A percentile compares a stretch with the other conserved stretches of the same genome.
Evolutionary conservation across 768 basidiomycete genomes (phyloP).

Genomic region (Trametes cinnabarina): DNA sequence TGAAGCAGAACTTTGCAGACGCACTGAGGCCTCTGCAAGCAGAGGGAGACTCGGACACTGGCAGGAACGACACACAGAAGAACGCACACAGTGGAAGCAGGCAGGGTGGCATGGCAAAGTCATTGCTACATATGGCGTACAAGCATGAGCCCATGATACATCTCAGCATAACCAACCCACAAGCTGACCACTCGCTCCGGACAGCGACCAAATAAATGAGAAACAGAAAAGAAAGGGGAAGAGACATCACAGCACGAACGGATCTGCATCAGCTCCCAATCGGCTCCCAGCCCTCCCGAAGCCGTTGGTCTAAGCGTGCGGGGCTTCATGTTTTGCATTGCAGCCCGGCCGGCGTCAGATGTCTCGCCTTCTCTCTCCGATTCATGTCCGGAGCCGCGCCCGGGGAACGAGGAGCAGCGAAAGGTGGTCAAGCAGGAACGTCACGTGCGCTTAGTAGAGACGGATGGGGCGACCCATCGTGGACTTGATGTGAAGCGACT

Average conservation of each 20-base stretch:
- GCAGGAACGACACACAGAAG: too few relatives aligned
- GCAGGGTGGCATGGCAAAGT: slow-evolving; percentile 7
- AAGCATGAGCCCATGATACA: slow-evolving; percentile 16
- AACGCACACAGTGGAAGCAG: too few relatives aligned
- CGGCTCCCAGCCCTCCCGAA: slow-evolving; percentile 59
- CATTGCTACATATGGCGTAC: slow-evolving; percentile 17
- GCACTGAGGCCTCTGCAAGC: too few relatives aligned
- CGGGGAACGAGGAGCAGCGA: not conserved
- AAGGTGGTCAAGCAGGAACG: not conserved
- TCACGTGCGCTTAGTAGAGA: slow-evolving; percentile 62
- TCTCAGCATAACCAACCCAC: slow-evolving; percentile 3
- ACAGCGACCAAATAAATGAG: slow-evolving; percentile 8
- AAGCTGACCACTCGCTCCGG: slow-evolving; percentile 1
- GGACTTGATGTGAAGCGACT: slow-evolving; percentile 96
- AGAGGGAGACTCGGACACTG: too few relatives aligned
- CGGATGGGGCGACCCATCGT: slow-evolving; percentile 99
- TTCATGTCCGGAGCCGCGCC: slow-evolving; percentile 4
- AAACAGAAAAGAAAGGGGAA: slow-evolving; percentile 2
- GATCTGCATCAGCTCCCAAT: slow-evolving; percentile 84
- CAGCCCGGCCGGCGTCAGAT: slow-evolving; percentile 30
- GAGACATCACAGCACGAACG: slow-evolving; percentile 20
- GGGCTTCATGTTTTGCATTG: slow-evolving; percentile 93
- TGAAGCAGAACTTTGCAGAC: too few relatives aligned
- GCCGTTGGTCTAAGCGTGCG: slow-evolving; percentile 99
- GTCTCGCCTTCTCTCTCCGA: not conserved